These are phyloP conservation scores for Saccharum hybrid DNA, from an alignment of 202 grass and related monocot genomes.

Conservation along the genomic window DNA sequence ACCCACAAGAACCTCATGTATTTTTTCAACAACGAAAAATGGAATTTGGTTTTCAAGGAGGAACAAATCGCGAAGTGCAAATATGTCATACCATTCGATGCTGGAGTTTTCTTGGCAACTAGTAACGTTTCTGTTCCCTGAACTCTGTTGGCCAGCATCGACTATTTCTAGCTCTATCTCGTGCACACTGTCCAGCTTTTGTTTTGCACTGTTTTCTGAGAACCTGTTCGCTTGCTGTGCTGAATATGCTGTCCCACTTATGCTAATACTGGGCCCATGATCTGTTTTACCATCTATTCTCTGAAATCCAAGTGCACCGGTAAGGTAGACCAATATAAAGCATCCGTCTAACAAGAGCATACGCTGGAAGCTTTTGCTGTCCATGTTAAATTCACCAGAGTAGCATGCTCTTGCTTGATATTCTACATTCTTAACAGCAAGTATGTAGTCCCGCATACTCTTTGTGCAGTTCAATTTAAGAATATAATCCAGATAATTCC, in stretches of 20 bases:
- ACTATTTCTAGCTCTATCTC: neutral
- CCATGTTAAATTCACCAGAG: slow-evolving; percentile 34
- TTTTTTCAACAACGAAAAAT: neutral
- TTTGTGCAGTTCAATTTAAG: slow-evolving; percentile 26
- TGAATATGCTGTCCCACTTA: neutral
- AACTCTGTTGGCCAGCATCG: neutral
- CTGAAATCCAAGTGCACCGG: neutral
- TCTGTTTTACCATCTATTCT: neutral
- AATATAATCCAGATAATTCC: slow-evolving; percentile 1
- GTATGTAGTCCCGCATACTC: slow-evolving; percentile 24
- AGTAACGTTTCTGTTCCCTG: too few species aligned
- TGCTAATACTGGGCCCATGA: too few species aligned
- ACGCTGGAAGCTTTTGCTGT: neutral
- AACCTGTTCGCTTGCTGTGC: neutral
- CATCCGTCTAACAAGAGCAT: slow-evolving; percentile 51
- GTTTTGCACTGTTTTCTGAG: neutral
- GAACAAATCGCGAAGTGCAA: neutral
- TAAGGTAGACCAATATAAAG: slow-evolving; percentile 15
- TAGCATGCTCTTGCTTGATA: slow-evolving; percentile 37
- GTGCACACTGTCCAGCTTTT: neutral
- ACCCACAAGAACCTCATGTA: neutral
- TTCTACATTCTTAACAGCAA: neutral
- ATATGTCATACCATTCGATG: neutral
- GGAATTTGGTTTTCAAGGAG: too few species aligned
- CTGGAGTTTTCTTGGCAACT: neutral